Evolutionary conservation across 2,329 filamentous ascomycete species (phyloP).

Genomic region (Nigrospora sphaerica): DNA sequence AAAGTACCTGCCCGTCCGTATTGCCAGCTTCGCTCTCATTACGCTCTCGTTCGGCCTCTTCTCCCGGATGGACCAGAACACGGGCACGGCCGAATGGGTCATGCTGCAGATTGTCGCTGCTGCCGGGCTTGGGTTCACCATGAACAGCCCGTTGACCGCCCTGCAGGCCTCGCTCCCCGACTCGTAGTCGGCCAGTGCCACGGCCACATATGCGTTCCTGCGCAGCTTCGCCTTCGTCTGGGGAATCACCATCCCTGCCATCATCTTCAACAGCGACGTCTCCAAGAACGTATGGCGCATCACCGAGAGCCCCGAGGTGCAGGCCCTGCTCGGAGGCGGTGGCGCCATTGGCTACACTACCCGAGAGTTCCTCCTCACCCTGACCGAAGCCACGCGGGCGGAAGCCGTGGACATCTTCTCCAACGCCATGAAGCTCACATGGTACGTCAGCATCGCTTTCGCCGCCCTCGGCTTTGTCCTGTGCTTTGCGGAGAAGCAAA

Average conservation of each 20-base stretch:
- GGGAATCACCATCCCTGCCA: slow-evolving; percentile 30
- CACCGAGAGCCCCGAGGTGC: slow-evolving; percentile 3
- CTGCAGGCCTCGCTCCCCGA: slow-evolving; percentile 26
- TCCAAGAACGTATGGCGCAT: not conserved
- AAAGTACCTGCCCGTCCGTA: slow-evolving; percentile 15
- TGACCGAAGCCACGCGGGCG: slow-evolving; percentile 3
- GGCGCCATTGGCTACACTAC: slow-evolving; percentile 12
- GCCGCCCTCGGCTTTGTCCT: slow-evolving; percentile 22
- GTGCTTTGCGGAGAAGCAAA: slow-evolving; percentile 24
- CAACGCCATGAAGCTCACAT: slow-evolving; percentile 25
- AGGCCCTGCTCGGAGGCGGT: slow-evolving; percentile 6
- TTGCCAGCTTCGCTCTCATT: slow-evolving; percentile 18
- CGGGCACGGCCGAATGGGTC: slow-evolving; percentile 26
- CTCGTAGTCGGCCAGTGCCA: slow-evolving; percentile 20
- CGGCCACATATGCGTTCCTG: slow-evolving; percentile 29
- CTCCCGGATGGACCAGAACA: slow-evolving; percentile 23
- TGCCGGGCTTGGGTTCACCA: slow-evolving; percentile 28
- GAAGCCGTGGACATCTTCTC: slow-evolving; percentile 26
- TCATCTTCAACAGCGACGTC: slow-evolving; percentile 24
- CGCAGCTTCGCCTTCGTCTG: slow-evolving; percentile 31
- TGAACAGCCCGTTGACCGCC: slow-evolving; percentile 29
- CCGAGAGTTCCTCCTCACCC: slow-evolving; percentile 9
- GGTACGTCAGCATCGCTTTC: slow-evolving; percentile 26
- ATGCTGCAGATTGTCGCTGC: slow-evolving; percentile 27
- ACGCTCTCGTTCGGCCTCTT: slow-evolving; percentile 28